These are phyloP conservation scores for Diaporthe amygdali DNA, from an alignment of 2,329 filamentous ascomycete genomes.

Conservation along the genomic window DNA sequence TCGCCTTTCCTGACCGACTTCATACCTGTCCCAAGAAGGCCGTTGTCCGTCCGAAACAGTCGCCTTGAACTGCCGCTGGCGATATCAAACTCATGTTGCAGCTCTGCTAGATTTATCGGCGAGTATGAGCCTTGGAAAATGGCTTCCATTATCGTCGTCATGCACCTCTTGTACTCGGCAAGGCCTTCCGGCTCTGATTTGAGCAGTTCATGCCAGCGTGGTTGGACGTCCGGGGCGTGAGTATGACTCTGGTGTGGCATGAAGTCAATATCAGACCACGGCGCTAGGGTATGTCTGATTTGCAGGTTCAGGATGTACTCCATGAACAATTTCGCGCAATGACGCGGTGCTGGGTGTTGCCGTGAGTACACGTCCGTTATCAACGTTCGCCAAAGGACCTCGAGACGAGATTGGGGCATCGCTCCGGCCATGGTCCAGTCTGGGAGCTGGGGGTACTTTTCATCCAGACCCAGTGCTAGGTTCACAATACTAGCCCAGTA, in stretches of 20 bases:
- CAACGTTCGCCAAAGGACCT: not conserved
- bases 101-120: slow-evolving; percentile 18
- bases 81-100: slow-evolving; percentile 24
- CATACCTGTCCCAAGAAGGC: slow-evolving; percentile 17
- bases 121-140: slow-evolving; percentile 18
- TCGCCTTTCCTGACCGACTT: slow-evolving; percentile 7
- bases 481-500: not conserved
- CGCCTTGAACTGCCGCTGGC: slow-evolving; percentile 15
- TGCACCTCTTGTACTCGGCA: not conserved
- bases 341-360: not conserved
- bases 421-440: not conserved
- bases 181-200: slow-evolving; percentile 14
- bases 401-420: not conserved
- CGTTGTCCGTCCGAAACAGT: slow-evolving; percentile 12
- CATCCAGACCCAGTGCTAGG: not conserved
- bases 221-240: not conserved
- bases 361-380: not conserved
- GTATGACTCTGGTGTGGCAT: slow-evolving; percentile 18
- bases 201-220: slow-evolving; percentile 14
- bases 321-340: not conserved
- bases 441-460: not conserved
- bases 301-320: slow-evolving; percentile 23
- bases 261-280: slow-evolving; percentile 14
- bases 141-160: slow-evolving; percentile 10
- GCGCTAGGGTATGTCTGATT: slow-evolving; percentile 19